phyloP scores from a whole-genome alignment of 2,329 filamentous ascomycete genomes.

The Penicillium sp. region DNA sequence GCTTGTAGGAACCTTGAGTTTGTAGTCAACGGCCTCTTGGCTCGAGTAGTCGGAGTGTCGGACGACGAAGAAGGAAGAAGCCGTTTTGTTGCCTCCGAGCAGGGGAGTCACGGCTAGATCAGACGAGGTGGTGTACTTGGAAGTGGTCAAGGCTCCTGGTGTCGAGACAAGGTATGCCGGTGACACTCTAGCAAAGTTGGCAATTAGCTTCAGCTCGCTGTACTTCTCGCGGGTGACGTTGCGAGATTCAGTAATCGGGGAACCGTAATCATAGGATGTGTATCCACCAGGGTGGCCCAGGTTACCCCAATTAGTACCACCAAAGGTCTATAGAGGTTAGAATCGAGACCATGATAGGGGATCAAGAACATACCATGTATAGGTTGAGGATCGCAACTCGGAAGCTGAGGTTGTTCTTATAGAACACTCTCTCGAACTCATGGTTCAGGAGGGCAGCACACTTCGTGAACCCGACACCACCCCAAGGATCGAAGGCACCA shows the following conservation, averaged over 20 bases:
- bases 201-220: constrained; percentile 72
- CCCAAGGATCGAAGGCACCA: constrained; percentile 72
- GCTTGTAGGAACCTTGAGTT: constrained; percentile 53
- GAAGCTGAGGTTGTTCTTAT: constrained; percentile 70
- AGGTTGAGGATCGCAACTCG: constrained; percentile 67
- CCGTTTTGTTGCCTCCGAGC: constrained; percentile 49
- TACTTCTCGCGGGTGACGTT: constrained; percentile 71
- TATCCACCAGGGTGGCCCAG: constrained; percentile 66
- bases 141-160: constrained; percentile 44
- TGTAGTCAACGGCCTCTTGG: constrained; percentile 58
- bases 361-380: constrained; percentile 61
- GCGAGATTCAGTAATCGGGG: constrained; percentile 67
- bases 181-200: constrained; percentile 70
- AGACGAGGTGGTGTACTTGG: constrained; percentile 51
- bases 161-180: constrained; percentile 64
- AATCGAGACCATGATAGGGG: background rate
- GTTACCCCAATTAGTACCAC: constrained; percentile 83
- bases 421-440: constrained; percentile 75
- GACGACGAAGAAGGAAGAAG: constrained; percentile 57
- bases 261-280: constrained; percentile 61
- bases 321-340: constrained; percentile 52
- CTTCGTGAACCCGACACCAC: constrained; percentile 65
- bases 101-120: constrained; percentile 62
- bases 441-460: constrained; percentile 65
- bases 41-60: constrained; percentile 66